Percentiles rank a stretch among this genome's conserved stretches.
These are phyloP conservation scores for Puccinia horiana DNA, from an alignment of 1,284 basidiomycete genomes.

Conservation along the genomic window DNA sequence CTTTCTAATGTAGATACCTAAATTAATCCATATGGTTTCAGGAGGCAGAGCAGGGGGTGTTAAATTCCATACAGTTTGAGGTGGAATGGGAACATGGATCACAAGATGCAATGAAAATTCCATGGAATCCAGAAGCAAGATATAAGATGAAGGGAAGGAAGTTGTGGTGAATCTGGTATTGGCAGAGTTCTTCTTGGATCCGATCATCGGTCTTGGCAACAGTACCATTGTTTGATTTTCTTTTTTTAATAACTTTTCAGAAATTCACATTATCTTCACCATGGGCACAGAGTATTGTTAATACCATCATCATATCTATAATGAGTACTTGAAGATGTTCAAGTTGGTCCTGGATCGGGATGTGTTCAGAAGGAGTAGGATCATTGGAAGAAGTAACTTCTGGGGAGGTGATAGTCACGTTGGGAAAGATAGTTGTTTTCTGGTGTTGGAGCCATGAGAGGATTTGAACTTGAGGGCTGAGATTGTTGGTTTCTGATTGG, in stretches of 20 bases:
- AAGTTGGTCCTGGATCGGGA: neutral
- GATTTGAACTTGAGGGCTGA: neutral
- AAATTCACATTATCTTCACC: neutral
- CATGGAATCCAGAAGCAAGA: neutral
- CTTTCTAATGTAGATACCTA: neutral
- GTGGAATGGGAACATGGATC: neutral
- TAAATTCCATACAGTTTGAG: neutral
- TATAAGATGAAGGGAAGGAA: constrained; percentile 1
- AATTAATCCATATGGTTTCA: constrained; percentile 5
- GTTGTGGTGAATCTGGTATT: constrained; percentile 1
- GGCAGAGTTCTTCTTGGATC: neutral
- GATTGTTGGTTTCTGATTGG: neutral
- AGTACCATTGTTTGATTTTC: neutral
- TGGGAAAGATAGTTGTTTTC: neutral
- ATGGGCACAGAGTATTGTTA: neutral
- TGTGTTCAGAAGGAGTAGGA: neutral
- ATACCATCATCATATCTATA: constrained; percentile 5
- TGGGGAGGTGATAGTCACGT: neutral
- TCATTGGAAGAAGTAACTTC: neutral
- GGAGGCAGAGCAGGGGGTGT: neutral
- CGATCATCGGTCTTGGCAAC: neutral
- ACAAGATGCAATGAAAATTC: neutral
- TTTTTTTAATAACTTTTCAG: neutral
- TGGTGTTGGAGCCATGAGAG: neutral
- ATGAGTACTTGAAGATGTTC: neutral